Base-by-base conservation (phyloP, 2,329 filamentous ascomycete genomes). In the Plectosphaerella plurivora region DNA sequence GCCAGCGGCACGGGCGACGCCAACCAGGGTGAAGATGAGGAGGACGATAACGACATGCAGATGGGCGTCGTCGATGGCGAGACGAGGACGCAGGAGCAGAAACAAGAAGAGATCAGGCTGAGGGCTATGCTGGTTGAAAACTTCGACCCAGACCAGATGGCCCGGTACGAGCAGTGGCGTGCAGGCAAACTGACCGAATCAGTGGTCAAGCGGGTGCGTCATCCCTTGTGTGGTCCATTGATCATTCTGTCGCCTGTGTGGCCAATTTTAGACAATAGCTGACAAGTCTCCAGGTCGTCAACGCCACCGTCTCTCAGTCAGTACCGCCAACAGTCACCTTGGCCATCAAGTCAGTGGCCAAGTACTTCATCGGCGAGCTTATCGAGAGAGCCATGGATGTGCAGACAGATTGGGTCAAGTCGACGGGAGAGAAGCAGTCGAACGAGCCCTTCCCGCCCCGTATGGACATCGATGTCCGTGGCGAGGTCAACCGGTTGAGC, bases 281-380 rank as follows among this genome's bases (percentile, higher is more conserved):
- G 4, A 59, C 56, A n/a, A 36, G 36, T 33, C 18, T 49, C 5
- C 55, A 86, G 79, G 81, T 92, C 55, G 86, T 91, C 64, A 93
- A 92, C 63, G 87, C 88, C 53, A 90, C 88, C 2, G 85, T 91
- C 9, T 90, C 87, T 0, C 89, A 92, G 65, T 91, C 87, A 2
- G 88, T 90, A 0, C 87, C 87, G 0, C 77, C 81, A 18, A 87
- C 82, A 60, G 86, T 91, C 48, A 85, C 89, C 55, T 83, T 87
- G 20, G 86, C 87, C n/a, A 86, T 92, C 63, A 86, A 84, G 47
- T 83, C 86, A 0, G 87, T 89, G 18, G 84, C 86, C 47, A 93
- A 93, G 68, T 77, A 89, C 55, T 91, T 89, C 65, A 81, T 88
- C 4, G 88, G 87, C 50, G 86, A 91, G 56, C 76, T 93, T 47